Base-by-base conservation (phyloP, 108 stramenopile species). In the Skeletonema costatum region DNA sequence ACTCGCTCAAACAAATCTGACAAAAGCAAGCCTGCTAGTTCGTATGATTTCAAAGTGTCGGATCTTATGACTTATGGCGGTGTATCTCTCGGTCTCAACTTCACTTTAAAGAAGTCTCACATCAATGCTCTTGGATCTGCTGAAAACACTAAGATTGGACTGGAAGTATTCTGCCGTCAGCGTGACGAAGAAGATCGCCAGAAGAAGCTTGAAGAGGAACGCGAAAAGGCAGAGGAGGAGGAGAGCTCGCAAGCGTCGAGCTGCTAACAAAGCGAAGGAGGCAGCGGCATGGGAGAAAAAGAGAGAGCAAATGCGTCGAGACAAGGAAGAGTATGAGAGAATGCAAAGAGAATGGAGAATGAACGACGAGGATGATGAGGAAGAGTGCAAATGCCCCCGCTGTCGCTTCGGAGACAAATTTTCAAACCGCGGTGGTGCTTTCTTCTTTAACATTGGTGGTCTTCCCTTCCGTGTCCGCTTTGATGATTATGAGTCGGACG, bases 151-250 rank as follows among this genome's bases (percentile, higher is more conserved):
- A 66, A 74, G 17, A 36, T 41, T 58, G 75, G 75, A 7, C 32
- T 76, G 42, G 46, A 71, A 30, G 30, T 3, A 16, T 76, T 76
- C 59, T 62, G 60, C 32, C 4, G 13, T 14, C n/a, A 14, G 25
- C 48, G 80, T 13, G 61, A 74, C 30, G 60, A 75, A 16, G 80
- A 81, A 32, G 80, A 81, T 32, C 74, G 68, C 21, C 60, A 62
- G 21, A 32, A 69, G 32, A 61, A 76, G 60, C 32, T 62, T 13
- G 68, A 58, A 50, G 75, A 71, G 31, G 60, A 74, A 31, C 46
- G 17, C 16, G 60, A 73, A 19, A 66, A 53, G 16, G 50, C 35
- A 1, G 30, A 64, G 21, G 80, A 81, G 56, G 80, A 75, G n/a
- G 80, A 76, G n/a, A 44, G 80, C 66, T 36, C 75, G 75, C 30